Evolutionary conservation across 1,284 basidiomycete genomes (phyloP).

Genomic region (Fomitopsis schrenkii): DNA sequence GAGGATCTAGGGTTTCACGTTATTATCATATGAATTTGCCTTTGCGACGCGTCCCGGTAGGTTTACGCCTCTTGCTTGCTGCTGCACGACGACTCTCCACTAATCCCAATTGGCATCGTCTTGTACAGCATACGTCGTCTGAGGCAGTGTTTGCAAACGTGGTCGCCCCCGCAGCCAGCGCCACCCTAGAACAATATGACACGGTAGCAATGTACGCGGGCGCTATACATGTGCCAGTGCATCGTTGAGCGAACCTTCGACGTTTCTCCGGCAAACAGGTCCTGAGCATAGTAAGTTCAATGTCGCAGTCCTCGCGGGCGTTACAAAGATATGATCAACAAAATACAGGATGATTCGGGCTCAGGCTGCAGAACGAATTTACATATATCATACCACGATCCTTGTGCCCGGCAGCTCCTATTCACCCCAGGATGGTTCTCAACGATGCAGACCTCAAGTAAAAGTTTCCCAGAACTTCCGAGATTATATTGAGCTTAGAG

Average conservation of each 20-base stretch:
- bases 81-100: too few relatives aligned
- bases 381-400: too few relatives aligned
- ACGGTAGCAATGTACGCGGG: background rate
- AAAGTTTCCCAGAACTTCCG: background rate
- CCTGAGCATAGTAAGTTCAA: too few relatives aligned
- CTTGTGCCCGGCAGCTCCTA: too few relatives aligned
- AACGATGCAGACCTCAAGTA: background rate
- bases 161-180: background rate
- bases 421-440: background rate
- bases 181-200: background rate
- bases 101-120: too few relatives aligned
- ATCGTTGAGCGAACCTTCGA: background rate
- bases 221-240: background rate
- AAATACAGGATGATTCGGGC: too few relatives aligned
- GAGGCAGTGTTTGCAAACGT: background rate
- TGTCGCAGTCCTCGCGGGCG: too few relatives aligned
- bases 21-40: background rate
- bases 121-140: too few relatives aligned
- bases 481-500: background rate
- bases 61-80: too few relatives aligned
- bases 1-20: too few relatives aligned
- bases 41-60: background rate
- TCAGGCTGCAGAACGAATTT: too few relatives aligned
- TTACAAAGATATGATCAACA: too few relatives aligned
- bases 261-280: background rate